Percentiles rank a stretch among this genome's conserved stretches.
phyloP scores from a whole-genome alignment of 352 stramenopile genomes.

The Pythium plurisporium region DNA sequence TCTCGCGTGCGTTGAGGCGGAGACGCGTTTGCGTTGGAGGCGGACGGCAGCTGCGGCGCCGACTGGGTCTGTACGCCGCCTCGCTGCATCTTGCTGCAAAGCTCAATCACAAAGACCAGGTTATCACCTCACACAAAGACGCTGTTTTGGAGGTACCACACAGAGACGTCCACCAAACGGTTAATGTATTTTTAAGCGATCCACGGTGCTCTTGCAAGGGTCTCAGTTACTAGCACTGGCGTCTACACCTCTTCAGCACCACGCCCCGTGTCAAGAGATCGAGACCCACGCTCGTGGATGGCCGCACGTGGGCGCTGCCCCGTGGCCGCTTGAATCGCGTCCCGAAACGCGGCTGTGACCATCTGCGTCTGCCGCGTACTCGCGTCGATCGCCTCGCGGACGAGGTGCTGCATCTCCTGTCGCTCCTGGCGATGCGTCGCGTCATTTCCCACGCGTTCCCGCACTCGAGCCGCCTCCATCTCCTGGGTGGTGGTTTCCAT shows the following conservation, averaged over 20 bases:
- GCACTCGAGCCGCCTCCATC: neutral
- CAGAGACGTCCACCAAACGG: no score
- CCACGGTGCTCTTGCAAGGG: no score
- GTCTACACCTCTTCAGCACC: no score
- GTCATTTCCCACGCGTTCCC: neutral
- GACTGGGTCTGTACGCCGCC: conserved; percentile 5
- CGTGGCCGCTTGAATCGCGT: neutral
- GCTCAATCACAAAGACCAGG: no score
- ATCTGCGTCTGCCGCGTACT: neutral
- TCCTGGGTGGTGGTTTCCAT: neutral
- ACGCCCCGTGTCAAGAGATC: no score
- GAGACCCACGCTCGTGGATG: no score
- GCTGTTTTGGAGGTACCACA: no score
- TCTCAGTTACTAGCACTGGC: no score
- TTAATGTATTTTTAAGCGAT: no score
- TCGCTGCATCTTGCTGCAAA: neutral
- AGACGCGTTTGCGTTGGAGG: neutral
- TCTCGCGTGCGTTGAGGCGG: neutral
- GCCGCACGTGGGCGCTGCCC: no score
- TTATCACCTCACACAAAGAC: no score
- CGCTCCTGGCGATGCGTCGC: neutral
- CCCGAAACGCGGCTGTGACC: neutral
- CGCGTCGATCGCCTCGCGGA: neutral
- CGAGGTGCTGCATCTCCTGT: neutral
- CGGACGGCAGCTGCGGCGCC: conserved; percentile 4